Percentiles rank a stretch among this genome's conserved stretches.
Evolutionary conservation across 2,329 filamentous ascomycete genomes (phyloP).

Genomic region (Xylariaceae sp.): DNA sequence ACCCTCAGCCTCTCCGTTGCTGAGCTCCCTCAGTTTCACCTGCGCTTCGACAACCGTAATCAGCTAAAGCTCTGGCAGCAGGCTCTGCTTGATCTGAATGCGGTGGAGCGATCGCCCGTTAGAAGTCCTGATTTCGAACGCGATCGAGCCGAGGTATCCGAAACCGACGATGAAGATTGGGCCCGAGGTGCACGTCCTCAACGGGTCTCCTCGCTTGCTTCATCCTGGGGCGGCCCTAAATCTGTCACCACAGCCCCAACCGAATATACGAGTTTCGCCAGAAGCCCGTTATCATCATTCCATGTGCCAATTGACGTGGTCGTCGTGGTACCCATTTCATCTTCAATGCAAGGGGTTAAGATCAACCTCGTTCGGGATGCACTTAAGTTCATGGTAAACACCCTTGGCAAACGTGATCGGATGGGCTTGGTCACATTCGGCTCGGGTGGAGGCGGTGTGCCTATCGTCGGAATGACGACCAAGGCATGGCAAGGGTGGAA

Average conservation of each 20-base stretch:
- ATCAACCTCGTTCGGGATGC: slow-evolving; percentile 93
- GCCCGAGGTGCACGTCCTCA: slow-evolving; percentile 66
- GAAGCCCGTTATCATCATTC: slow-evolving; percentile 60
- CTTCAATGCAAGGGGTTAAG: slow-evolving; percentile 99
- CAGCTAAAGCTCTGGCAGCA: slow-evolving; percentile 92
- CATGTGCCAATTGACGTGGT: slow-evolving; percentile 96
- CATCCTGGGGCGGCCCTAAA: slow-evolving; percentile 79
- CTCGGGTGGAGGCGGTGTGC: slow-evolving; percentile 89
- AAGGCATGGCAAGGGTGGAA: slow-evolving; percentile 94
- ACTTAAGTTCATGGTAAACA: slow-evolving; percentile 88
- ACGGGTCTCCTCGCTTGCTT: slow-evolving; percentile 81
- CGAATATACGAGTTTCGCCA: slow-evolving; percentile 81
- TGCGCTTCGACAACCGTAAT: slow-evolving; percentile 82
- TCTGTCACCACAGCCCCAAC: slow-evolving; percentile 89
- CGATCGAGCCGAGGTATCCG: slow-evolving; percentile 77
- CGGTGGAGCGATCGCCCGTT: slow-evolving; percentile 66
- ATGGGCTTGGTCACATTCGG: slow-evolving; percentile 98
- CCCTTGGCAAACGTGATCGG: slow-evolving; percentile 87
- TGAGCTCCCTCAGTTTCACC: slow-evolving; percentile 92
- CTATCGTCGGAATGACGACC: slow-evolving; percentile 96
- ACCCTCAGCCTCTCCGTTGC: slow-evolving; percentile 89
- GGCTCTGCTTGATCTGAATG: slow-evolving; percentile 82
- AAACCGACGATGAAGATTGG: slow-evolving; percentile 88
- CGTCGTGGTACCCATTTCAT: slow-evolving; percentile 94
- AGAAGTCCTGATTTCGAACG: slow-evolving; percentile 80